Evolutionary conservation across 306 rosid species (phyloP), one percentile per base, ranked within the genome.

Genomic region (Sechiopsis laciniata): DNA sequence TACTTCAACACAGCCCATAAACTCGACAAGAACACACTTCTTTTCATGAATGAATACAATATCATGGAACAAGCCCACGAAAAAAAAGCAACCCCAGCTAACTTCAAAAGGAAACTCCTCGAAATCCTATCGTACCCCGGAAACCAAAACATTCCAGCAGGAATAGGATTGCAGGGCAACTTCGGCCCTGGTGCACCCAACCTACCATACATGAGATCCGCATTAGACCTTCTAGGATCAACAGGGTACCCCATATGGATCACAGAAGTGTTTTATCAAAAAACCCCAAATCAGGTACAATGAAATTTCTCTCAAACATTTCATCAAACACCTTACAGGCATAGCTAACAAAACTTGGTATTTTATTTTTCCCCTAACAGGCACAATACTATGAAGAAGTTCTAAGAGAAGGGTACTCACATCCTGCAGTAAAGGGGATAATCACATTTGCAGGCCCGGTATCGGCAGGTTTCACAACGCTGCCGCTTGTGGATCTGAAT

Each of bases 361-460:
- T 0, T n/a, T n/a, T n/a, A n/a, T n/a, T n/a, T n/a, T n/a, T 35
- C 24, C 24, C 22, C 48, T n/a, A 61, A 53, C 84, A 92, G 98
- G 86, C 85, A 17, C 70, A 87, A 67, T 75, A 85, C 75, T 83
- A 88, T 77, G 96, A 88, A 74, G 88, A 84, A 62, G 58, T 90
- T 63, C 78, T 90, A 45, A 78, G 89, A 77, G 96, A 92, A 77
- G 93, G 66, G 0, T 92, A 85, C 70, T 77, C 93, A 14, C 92
- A 88, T 78, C 93, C 88, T 55, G 83, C 84, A 1, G 90, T 92
- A 17, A 7, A 92, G 78, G 98, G 98, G 74, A 92, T 92, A 55
- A 80, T 92, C 82, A 85, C 87, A 77, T 92, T 90, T 72, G 75
- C 84, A 0, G 98, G 96, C 66, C 93, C 96, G 74, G 75, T 29